These are phyloP conservation scores for Tetradesmus obliquus DNA, from an alignment of 139 green algal genomes.

Conservation along the genomic window DNA sequence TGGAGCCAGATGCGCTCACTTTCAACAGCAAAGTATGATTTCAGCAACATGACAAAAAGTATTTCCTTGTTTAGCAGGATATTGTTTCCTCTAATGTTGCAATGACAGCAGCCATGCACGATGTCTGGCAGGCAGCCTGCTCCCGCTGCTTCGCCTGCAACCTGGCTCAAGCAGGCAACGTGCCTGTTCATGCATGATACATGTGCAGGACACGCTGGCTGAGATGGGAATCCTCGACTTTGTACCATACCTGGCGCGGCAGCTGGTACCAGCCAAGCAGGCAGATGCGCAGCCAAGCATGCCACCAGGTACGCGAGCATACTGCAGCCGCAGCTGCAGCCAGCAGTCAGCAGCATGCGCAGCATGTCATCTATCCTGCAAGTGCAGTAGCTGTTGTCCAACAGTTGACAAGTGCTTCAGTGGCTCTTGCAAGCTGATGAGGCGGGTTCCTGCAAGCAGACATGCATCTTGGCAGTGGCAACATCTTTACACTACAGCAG, in stretches of 20 bases:
- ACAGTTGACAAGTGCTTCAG: neutral
- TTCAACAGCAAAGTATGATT: too few relatives aligned
- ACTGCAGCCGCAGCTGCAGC: neutral
- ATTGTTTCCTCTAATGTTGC: neutral
- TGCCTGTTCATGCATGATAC: neutral
- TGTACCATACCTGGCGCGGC: conserved; percentile 60
- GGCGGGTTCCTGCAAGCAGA: neutral
- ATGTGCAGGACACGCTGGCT: conserved; percentile 53
- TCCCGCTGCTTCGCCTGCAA: neutral
- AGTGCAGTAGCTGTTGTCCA: neutral
- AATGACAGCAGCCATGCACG: neutral
- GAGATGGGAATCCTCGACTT: conserved; percentile 59
- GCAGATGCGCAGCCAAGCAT: neutral
- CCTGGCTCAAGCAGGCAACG: neutral
- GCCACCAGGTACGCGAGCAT: neutral
- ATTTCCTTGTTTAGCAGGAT: too few relatives aligned
- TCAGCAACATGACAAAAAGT: too few relatives aligned
- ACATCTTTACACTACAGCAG: neutral
- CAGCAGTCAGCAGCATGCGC: neutral
- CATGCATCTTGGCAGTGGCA: neutral
- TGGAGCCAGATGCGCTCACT: neutral
- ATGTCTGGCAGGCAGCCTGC: neutral
- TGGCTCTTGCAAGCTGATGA: neutral
- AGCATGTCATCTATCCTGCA: neutral
- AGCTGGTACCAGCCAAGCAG: conserved; percentile 1